Evolutionary conservation across 805 yeast genomes (phyloP).

Genomic region (Peterozyma toletana): DNA sequence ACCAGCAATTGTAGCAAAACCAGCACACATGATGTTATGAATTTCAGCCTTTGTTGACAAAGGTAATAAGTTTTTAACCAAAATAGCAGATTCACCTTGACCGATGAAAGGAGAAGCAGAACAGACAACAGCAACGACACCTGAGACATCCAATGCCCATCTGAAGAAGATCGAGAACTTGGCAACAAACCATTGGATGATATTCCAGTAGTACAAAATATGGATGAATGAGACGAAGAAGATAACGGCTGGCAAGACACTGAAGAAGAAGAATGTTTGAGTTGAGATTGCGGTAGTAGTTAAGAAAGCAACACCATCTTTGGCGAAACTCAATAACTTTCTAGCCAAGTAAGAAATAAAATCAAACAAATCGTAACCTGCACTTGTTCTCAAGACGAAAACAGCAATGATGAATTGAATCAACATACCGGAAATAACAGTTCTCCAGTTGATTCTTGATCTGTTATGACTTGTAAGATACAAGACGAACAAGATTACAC

Average conservation of each 20-base stretch:
- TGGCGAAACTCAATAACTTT: conserved; percentile 48
- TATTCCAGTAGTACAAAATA: conserved; percentile 53
- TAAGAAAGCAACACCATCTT: conserved; percentile 54
- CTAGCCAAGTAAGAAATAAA: conserved; percentile 52
- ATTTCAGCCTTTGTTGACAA: conserved; percentile 53
- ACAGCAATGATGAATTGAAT: conserved; percentile 54
- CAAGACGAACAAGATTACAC: conserved; percentile 36
- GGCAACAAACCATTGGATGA: conserved; percentile 51
- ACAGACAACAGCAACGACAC: conserved; percentile 60
- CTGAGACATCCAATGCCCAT: conserved; percentile 51
- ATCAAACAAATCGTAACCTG: conserved; percentile 56
- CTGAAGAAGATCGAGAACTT: conserved; percentile 52
- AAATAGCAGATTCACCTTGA: conserved; percentile 57
- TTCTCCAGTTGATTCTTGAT: conserved; percentile 42
- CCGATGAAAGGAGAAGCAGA: conserved; percentile 65
- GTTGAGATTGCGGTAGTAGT: conserved; percentile 32
- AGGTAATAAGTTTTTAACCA: conserved; percentile 52
- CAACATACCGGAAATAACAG: conserved; percentile 52
- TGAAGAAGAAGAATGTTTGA: conserved; percentile 41
- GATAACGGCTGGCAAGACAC: conserved; percentile 52
- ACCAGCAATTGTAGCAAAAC: conserved; percentile 60
- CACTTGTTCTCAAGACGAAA: conserved; percentile 50
- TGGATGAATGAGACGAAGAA: conserved; percentile 59
- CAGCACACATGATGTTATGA: conserved; percentile 56
- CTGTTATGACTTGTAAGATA: conserved; percentile 39